Conservation (phyloP, 2,329 filamentous ascomycete species). For the Exophiala calicioides region DNA sequence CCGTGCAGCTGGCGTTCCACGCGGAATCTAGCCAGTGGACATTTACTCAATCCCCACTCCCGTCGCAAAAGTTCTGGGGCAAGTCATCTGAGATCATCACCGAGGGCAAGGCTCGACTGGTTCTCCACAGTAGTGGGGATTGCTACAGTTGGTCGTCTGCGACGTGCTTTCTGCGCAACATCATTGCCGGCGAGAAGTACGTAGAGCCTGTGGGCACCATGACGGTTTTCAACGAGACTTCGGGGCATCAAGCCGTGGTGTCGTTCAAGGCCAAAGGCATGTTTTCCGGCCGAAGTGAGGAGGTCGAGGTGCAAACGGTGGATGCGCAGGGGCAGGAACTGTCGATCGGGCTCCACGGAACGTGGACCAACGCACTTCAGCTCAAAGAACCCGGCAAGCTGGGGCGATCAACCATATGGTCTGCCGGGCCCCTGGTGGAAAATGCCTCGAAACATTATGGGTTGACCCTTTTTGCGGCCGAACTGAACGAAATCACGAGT, state of each 20-base stretch:
- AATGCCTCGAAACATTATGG: constrained; percentile 81
- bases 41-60: constrained; percentile 81
- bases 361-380: constrained; percentile 77
- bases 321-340: constrained; percentile 66
- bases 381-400: constrained; percentile 64
- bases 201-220: constrained; percentile 91
- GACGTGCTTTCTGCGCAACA: constrained; percentile 89
- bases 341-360: constrained; percentile 71
- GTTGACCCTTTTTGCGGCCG: constrained; percentile 80
- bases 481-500: constrained; percentile 81
- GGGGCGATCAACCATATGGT: constrained; percentile 73
- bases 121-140: constrained; percentile 74
- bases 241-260: constrained; percentile 77
- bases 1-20: constrained; percentile 89
- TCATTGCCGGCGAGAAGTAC: constrained; percentile 98
- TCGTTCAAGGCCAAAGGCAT: constrained; percentile 95
- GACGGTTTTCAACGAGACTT: constrained; percentile 80
- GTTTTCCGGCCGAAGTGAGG: constrained; percentile 93
- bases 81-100: constrained; percentile 94
- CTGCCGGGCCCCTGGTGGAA: constrained; percentile 72
- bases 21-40: constrained; percentile 86
- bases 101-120: constrained; percentile 79
- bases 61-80: constrained; percentile 97
- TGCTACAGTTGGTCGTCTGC: constrained; percentile 85
- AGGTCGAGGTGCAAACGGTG: constrained; percentile 75